Evolutionary conservation across 371 early-diverging fungal species (phyloP).

Genomic region (Syncephalastrum monosporum): DNA sequence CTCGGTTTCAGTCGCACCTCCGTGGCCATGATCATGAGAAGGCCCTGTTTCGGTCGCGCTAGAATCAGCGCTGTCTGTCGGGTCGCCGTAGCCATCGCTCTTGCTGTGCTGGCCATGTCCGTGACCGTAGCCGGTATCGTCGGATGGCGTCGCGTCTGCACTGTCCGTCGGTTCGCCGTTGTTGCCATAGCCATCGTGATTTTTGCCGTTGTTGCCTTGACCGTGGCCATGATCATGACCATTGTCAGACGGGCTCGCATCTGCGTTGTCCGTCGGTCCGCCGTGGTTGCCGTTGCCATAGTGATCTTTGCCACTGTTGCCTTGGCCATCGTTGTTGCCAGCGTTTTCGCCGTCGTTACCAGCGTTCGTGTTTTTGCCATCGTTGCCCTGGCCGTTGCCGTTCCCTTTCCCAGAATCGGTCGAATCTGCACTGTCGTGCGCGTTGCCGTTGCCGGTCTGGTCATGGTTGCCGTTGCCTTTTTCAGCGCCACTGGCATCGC

Average conservation of each 20-base stretch:
- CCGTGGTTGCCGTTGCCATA: background rate
- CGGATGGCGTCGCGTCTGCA: background rate
- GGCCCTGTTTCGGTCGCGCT: background rate
- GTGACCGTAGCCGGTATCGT: background rate
- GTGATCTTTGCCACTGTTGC: conserved; percentile 1
- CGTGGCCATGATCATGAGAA: too few species aligned
- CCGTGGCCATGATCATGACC: background rate
- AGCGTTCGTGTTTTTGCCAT: background rate
- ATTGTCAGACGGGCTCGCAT: background rate
- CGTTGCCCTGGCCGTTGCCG: background rate
- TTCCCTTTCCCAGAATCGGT: background rate
- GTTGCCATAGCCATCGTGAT: background rate
- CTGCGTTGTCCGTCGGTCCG: too few species aligned
- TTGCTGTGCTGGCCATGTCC: background rate
- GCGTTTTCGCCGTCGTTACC: background rate
- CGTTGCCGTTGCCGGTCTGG: background rate
- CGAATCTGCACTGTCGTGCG: background rate
- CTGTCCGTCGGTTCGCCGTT: background rate
- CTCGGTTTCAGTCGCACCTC: too few species aligned
- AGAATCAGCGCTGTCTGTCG: background rate
- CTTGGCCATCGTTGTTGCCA: background rate
- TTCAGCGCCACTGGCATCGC: background rate
- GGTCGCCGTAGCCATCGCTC: background rate
- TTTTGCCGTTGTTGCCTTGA: background rate
- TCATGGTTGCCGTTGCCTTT: background rate